Evolutionary conservation across 1,284 basidiomycete species (phyloP).

Genomic region (Sphaerobolus stellatus): DNA sequence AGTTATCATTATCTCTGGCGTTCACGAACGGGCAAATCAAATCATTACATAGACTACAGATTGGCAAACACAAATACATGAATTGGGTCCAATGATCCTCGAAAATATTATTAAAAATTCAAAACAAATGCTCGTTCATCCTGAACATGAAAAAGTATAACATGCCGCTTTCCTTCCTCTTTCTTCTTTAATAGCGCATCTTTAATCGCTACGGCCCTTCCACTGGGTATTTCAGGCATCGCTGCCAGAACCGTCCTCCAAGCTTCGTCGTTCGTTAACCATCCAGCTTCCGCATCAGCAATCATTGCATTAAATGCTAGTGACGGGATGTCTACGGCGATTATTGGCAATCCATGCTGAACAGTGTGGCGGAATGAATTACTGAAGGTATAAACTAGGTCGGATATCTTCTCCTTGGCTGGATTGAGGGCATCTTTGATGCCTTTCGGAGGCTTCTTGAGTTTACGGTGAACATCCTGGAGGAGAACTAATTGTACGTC

Average conservation of each 20-base stretch:
- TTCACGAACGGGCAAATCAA: no score
- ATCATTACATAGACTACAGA: no score
- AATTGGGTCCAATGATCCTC: conserved; percentile 1
- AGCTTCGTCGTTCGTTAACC: conserved; percentile 72
- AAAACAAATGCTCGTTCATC: conserved; percentile 71
- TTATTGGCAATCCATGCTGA: conserved; percentile 49
- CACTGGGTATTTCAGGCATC: conserved; percentile 51
- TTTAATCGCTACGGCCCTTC: conserved; percentile 58
- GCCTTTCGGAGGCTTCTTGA: conserved; percentile 65
- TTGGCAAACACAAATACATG: not conserved
- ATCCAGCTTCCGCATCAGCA: conserved; percentile 43
- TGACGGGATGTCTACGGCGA: conserved; percentile 67
- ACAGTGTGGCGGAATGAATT: conserved; percentile 31
- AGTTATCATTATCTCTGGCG: no score
- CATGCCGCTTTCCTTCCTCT: conserved; percentile 58
- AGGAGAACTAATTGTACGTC: conserved; percentile 68
- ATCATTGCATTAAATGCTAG: conserved; percentile 62
- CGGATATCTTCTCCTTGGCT: conserved; percentile 62
- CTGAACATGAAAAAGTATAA: conserved; percentile 65
- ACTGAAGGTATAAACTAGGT: conserved; percentile 52
- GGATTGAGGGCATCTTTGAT: conserved; percentile 11
- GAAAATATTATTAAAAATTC: conserved; percentile 32
- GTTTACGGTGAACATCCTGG: conserved; percentile 42
- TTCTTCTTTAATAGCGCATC: conserved; percentile 62
- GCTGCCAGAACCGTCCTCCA: conserved; percentile 59